Base-by-base conservation (phyloP, 1,284 basidiomycete genomes). In the Pulveroboletus sp. region DNA sequence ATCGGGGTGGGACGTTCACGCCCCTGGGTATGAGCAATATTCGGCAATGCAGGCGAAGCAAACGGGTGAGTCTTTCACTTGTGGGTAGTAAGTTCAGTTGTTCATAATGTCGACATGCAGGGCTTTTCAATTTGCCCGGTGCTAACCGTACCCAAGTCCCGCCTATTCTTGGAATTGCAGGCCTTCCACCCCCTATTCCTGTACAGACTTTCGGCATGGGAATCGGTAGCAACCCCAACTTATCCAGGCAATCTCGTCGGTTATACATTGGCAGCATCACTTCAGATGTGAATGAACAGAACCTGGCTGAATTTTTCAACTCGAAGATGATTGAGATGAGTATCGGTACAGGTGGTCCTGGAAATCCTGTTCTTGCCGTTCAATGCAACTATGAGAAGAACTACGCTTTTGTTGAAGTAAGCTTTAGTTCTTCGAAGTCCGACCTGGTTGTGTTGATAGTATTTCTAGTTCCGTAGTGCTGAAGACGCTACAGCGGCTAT, bases 301-400 rank as follows among this genome's bases (percentile, higher is more conserved):
- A 90, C 70, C 78, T 99, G 45, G 85, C 88, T 20, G 87, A 92
- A 48, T 96, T 98, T 79, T 97, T 98, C 85, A 98, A 98, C 70
- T 79, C 81, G 56, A 93, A 96, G 77, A 98, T 99, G 95, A 84
- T 83, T 46, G 94, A 98, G 74, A 91, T 93, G 82, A 84, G 84
- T 56, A 86, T 95, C 58, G 89, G 89, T 22, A 88, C 87, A n/a
- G 86, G 87, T 25, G 83, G 81, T n/a, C 83, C 87, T 17, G 94
- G 92, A 35, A 94, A 96, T 62, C 92, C 96, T 14, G 93, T 98
- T 38, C 81, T 96, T 25, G 88, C 89, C 12, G 94, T 96, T 2
- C 93, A 97, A 69, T 91, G 97, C 77, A 98, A 98, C 72, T 92
- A 94, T 65, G 97, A 98, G 74, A 98, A 98, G 81, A 94, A 93